phyloP scores from a whole-genome alignment of 2,329 filamentous ascomycete genomes.

The Graphilbum sp. region DNA sequence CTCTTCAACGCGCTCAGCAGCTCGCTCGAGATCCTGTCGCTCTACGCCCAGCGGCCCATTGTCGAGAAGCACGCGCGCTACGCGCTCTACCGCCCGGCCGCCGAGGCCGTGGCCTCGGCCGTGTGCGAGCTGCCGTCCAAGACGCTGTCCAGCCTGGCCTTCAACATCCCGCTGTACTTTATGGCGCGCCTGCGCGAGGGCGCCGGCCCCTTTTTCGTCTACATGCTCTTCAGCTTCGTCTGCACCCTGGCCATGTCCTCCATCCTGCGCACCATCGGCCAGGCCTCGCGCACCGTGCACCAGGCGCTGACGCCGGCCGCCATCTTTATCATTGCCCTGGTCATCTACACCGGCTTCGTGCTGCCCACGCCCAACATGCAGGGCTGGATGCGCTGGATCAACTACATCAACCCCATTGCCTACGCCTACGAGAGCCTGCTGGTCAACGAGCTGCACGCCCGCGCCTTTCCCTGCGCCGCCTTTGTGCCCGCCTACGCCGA shows the following conservation, averaged over 20 bases:
- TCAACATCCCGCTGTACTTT: conserved; percentile 75
- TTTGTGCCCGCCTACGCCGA: conserved; percentile 29
- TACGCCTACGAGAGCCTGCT: conserved; percentile 70
- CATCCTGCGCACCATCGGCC: conserved; percentile 70
- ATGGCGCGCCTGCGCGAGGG: conserved; percentile 66
- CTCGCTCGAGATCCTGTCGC: conserved; percentile 66
- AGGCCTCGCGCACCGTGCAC: conserved; percentile 51
- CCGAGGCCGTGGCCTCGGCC: conserved; percentile 75
- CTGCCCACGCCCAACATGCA: conserved; percentile 51
- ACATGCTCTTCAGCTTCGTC: conserved; percentile 58
- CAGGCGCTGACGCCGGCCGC: conserved; percentile 45
- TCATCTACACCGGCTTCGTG: conserved; percentile 57
- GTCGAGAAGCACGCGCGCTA: conserved; percentile 83
- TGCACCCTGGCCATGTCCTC: conserved; percentile 68
- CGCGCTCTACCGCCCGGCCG: conserved; percentile 83
- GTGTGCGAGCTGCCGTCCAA: conserved; percentile 76
- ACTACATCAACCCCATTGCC: conserved; percentile 61
- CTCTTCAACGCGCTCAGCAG: conserved; percentile 73
- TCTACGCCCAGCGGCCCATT: conserved; percentile 80
- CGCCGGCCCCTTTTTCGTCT: conserved; percentile 69
- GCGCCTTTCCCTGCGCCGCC: conserved; percentile 35
- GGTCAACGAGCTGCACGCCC: conserved; percentile 63
- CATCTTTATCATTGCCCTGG: conserved; percentile 44
- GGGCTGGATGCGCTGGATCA: conserved; percentile 68
- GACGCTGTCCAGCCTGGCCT: conserved; percentile 52